A percentile compares a stretch with the other conserved stretches of the same genome.
These are phyloP conservation scores for Penicillium brasilianum DNA, from an alignment of 2,329 filamentous ascomycete genomes.

Conservation along the genomic window DNA sequence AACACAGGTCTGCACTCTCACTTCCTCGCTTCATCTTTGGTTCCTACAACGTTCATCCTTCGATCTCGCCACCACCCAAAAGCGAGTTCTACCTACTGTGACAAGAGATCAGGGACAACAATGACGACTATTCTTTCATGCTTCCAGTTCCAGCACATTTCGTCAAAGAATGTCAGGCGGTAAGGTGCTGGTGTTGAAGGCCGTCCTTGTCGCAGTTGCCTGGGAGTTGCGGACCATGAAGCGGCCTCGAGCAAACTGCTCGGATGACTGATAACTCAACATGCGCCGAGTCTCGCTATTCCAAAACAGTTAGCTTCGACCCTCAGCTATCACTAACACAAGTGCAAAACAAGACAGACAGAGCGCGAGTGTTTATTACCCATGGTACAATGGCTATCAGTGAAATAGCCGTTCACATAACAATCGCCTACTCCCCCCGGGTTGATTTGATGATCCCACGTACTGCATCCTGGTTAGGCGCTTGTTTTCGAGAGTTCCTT, in stretches of 20 bases:
- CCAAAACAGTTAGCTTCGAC: neutral
- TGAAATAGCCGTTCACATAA: slow-evolving; percentile 1
- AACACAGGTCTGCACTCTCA: no score
- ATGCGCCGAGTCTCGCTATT: neutral
- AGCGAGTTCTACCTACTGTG: no score
- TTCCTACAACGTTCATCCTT: no score
- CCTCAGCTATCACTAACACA: neutral
- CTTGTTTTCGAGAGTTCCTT: neutral
- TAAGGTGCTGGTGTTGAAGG: neutral
- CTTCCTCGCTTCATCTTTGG: no score
- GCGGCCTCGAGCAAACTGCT: neutral
- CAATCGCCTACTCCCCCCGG: neutral
- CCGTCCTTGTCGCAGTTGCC: neutral
- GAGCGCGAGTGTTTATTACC: neutral
- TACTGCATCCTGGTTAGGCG: neutral
- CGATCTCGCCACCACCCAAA: no score
- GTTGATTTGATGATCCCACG: neutral
- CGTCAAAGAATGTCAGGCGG: neutral
- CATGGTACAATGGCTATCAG: slow-evolving; percentile 2
- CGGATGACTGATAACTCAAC: neutral
- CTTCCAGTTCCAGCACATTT: neutral
- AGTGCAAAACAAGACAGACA: neutral
- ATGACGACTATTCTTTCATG: no score
- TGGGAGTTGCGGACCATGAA: neutral
- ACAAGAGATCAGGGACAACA: no score